Conservation (phyloP, 2,329 filamentous ascomycete species). For the Hymenoscyphus occultus region DNA sequence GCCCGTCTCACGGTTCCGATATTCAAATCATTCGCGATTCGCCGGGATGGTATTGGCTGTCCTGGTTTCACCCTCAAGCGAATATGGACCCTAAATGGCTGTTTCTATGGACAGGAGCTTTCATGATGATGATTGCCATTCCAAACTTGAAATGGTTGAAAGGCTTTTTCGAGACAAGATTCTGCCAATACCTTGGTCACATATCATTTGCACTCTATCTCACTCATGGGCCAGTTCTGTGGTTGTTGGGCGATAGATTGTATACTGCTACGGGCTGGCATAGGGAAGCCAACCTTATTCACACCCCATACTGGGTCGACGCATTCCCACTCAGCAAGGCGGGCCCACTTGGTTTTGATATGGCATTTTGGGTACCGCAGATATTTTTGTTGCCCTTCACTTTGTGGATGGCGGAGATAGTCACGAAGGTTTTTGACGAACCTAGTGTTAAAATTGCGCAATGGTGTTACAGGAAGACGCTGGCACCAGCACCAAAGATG, state of each 20-base stretch:
- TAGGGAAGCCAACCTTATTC: slow-evolving; percentile 46
- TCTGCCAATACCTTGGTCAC: slow-evolving; percentile 60
- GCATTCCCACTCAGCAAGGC: slow-evolving; percentile 55
- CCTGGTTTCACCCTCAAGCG: slow-evolving; percentile 61
- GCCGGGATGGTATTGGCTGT: slow-evolving; percentile 43
- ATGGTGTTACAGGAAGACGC: slow-evolving; percentile 53
- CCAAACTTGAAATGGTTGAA: slow-evolving; percentile 58
- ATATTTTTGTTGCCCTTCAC: slow-evolving; percentile 59
- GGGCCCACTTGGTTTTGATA: slow-evolving; percentile 61
- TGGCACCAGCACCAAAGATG: slow-evolving; percentile 23
- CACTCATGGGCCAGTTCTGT: slow-evolving; percentile 60
- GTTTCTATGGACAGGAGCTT: slow-evolving; percentile 60
- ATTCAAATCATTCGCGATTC: slow-evolving; percentile 50
- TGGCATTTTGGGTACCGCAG: slow-evolving; percentile 58
- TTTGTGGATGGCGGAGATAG: slow-evolving; percentile 55
- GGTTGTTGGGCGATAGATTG: slow-evolving; percentile 58
- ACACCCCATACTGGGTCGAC: slow-evolving; percentile 56
- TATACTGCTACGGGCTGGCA: slow-evolving; percentile 60
- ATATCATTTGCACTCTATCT: slow-evolving; percentile 63
- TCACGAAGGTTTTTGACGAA: slow-evolving; percentile 57
- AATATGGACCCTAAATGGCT: slow-evolving; percentile 68
- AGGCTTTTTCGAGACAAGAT: slow-evolving; percentile 54
- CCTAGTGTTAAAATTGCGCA: slow-evolving; percentile 56
- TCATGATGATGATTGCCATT: slow-evolving; percentile 53
- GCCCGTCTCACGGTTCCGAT: slow-evolving; percentile 50